A percentile compares a stretch with the other conserved stretches of the same genome.
phyloP scores from a whole-genome alignment of 768 basidiomycete species.

The Termitomyces sp. region DNA sequence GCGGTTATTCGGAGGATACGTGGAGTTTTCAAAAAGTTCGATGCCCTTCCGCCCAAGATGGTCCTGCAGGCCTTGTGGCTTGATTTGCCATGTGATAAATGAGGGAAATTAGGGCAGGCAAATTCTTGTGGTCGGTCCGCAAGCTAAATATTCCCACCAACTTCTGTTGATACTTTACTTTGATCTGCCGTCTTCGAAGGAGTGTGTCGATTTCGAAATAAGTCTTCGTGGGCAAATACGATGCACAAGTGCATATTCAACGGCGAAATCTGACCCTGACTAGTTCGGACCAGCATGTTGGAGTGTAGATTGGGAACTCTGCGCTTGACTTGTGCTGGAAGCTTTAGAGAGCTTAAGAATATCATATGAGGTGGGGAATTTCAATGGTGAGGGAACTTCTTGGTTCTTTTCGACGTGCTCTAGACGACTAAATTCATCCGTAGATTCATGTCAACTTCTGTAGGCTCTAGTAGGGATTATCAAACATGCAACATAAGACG shows the following conservation, averaged over 20 bases:
- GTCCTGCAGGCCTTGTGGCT: no score
- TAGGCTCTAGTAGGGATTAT: no score
- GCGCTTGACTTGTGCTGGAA: neutral
- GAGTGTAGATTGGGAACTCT: neutral
- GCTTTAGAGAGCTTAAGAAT: neutral
- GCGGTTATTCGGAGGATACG: no score
- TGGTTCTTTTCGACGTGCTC: neutral
- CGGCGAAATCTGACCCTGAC: neutral
- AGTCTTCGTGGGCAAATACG: neutral
- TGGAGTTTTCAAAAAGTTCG: no score
- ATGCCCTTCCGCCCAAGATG: no score
- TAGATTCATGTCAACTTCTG: neutral
- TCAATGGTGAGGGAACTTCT: neutral
- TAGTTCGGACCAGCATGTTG: neutral
- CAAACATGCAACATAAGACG: no score
- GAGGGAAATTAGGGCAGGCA: no score
- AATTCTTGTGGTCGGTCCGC: no score
- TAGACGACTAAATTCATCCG: neutral
- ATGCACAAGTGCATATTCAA: neutral
- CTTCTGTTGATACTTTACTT: no score
- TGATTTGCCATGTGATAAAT: no score
- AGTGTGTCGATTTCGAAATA: neutral
- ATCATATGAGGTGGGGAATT: neutral
- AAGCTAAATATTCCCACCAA: no score
- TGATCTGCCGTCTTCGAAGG: neutral